Evolutionary conservation across 2,329 filamentous ascomycete species (phyloP), one percentile per base, ranked within the genome.

Genomic region (Akanthomyces lecanii): DNA sequence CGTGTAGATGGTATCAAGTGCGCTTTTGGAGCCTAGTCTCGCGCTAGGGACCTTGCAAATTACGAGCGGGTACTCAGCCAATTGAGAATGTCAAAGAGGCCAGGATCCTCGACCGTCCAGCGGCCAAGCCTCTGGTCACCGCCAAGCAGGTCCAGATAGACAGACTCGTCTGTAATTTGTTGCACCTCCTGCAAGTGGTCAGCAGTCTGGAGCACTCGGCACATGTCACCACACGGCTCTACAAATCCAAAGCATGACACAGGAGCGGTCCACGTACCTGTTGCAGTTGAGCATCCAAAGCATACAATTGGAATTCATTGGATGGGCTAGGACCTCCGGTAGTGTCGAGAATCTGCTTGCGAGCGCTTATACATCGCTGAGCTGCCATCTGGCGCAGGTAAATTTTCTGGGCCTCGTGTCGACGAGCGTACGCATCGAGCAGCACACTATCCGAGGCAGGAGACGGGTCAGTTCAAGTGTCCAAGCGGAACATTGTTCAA

Each of bases 371-470:
- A 85, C 86, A 88, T 67, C 80, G 75, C 72, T 85, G 83, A 42
- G 83, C 85, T 33, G 84, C 85, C 30, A 76, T 77, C 71, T 88
- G 86, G 40, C 85, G 80, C 63, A 85, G 76, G 67, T 84, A 86
- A 67, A 88, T 88, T 76, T 87, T 88, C 67, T 86, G 85, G 33
- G 77, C 85, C 69, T 87, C 83, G 72, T 88, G 86, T 58, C 86
- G 79, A 67, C 86, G 79, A 10, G 85, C 78, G 68, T 81, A 85
- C 25, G 85, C 83, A 68, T 89, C 86, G 47, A 88, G 77, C 55
- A 82, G 75, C 63, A 87, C 79, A 68, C 85, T 86, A 25, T 16
- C 45, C 21, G 33, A 55, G 50, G 47, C 44, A n/a, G 38, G 18
- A 44, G 52, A 44, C 63, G 48, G 23, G 33, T 14, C 51, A 52